These are phyloP conservation scores for Phialocephala sp. DNA, from an alignment of 2,329 filamentous ascomycete genomes.

Conservation along the genomic window DNA sequence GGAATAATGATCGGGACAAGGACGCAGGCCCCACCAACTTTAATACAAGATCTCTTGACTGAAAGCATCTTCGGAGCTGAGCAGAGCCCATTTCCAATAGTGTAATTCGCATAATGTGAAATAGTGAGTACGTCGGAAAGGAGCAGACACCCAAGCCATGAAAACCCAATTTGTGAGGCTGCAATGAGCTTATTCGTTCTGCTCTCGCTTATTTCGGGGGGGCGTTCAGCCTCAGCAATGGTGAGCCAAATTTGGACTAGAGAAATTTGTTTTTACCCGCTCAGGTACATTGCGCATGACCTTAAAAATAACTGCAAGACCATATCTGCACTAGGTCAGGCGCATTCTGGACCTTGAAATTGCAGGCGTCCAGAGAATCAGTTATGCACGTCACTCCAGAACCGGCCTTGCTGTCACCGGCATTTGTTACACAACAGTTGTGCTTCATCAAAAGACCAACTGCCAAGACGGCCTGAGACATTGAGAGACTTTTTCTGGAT, in stretches of 20 bases:
- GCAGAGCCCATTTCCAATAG: constrained; percentile 2
- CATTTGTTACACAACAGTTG: background rate
- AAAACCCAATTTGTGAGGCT: background rate
- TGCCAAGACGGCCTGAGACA: background rate
- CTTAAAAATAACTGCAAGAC: background rate
- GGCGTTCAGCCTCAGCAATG: constrained; percentile 7
- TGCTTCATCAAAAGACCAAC: too few species aligned
- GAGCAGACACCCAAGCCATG: background rate
- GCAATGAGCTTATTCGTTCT: background rate
- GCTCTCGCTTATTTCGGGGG: background rate
- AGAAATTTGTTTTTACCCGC: constrained; percentile 3
- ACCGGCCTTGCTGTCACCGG: background rate
- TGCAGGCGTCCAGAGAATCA: too few species aligned
- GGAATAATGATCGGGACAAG: background rate
- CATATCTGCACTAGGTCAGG: too few species aligned
- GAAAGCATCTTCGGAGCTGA: background rate
- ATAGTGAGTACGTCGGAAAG: background rate
- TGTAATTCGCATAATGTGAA: background rate
- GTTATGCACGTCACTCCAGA: too few species aligned
- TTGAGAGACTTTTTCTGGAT: background rate
- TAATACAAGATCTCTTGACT: background rate
- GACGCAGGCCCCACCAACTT: background rate
- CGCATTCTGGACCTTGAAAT: background rate
- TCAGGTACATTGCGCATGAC: background rate
- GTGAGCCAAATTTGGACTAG: background rate